Conservation (phyloP, 2,329 filamentous ascomycete genomes). For the Hawksworthiomyces lignivorus region DNA sequence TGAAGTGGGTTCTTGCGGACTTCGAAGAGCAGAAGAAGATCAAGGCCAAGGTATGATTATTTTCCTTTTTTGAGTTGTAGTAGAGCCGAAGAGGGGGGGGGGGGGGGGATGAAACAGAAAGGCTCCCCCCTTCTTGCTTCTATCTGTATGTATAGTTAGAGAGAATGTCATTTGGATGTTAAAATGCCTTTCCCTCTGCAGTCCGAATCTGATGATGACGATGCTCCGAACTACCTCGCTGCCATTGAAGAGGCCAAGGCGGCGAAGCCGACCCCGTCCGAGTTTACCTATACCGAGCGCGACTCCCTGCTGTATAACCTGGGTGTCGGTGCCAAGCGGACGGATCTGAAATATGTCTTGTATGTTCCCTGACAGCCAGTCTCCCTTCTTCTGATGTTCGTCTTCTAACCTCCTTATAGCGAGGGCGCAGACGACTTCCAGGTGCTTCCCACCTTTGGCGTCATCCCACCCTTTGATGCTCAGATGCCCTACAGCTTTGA, state of each 20-base stretch:
- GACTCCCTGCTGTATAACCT: slow-evolving; percentile 95
- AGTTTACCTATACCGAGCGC: slow-evolving; percentile 76
- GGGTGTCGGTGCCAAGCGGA: slow-evolving; percentile 84
- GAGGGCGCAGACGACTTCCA: slow-evolving; percentile 92
- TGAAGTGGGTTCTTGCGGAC: slow-evolving; percentile 73
- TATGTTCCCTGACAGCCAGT: slow-evolving; percentile 29
- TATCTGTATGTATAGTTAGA: slow-evolving; percentile 10
- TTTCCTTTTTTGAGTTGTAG: slow-evolving; percentile 17
- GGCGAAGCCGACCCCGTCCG: slow-evolving; percentile 60
- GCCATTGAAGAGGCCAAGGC: slow-evolving; percentile 72
- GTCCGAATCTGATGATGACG: slow-evolving; percentile 28
- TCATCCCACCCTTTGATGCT: slow-evolving; percentile 88
- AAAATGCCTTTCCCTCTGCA: slow-evolving; percentile 17
- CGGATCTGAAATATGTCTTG: slow-evolving; percentile 79
- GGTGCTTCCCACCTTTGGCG: slow-evolving; percentile 87
- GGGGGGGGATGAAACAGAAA: background rate
- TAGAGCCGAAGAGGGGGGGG: background rate
- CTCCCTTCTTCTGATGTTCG: background rate
- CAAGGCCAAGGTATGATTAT: slow-evolving; percentile 50
- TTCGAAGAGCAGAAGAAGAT: slow-evolving; percentile 65
- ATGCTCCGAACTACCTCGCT: slow-evolving; percentile 49
- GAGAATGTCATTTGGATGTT: slow-evolving; percentile 13
- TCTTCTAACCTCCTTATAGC: slow-evolving; percentile 20
- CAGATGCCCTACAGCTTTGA: slow-evolving; percentile 70
- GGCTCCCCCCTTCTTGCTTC: slow-evolving; percentile 15